Evolutionary conservation across 345 rosid genomes (phyloP).

Genomic region (Salix viminalis): DNA sequence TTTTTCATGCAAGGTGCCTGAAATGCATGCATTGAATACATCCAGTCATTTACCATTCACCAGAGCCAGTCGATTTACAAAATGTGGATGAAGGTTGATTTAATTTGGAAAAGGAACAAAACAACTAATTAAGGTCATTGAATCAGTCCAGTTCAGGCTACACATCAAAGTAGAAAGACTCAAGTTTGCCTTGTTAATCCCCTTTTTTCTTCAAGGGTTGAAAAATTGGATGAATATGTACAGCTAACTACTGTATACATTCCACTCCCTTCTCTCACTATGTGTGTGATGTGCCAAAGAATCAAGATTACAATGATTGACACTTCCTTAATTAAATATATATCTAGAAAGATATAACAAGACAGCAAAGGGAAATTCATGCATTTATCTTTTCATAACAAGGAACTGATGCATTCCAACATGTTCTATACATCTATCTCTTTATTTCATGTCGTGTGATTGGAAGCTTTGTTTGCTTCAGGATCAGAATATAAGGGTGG

Average conservation of each 20-base stretch:
- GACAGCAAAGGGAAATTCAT: slow-evolving; percentile 2
- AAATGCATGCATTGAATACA: no score
- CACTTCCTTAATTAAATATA: background rate
- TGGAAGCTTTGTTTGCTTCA: slow-evolving; percentile 20
- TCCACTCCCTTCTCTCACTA: background rate
- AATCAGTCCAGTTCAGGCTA: background rate
- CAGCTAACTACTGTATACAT: background rate
- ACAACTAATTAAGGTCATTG: background rate
- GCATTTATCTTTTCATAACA: slow-evolving; percentile 6
- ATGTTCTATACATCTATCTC: slow-evolving; percentile 23
- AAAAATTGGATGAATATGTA: background rate
- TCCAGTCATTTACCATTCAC: no score
- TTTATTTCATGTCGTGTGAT: slow-evolving; percentile 26
- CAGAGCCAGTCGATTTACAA: background rate
- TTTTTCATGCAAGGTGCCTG: no score
- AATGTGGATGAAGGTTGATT: background rate
- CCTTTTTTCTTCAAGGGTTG: background rate
- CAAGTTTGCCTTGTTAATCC: background rate
- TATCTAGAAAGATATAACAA: background rate
- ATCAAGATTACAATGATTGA: background rate
- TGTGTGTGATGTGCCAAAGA: background rate
- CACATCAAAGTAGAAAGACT: background rate
- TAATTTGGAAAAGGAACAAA: background rate
- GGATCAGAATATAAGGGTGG: slow-evolving; percentile 11
- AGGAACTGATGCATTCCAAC: slow-evolving; percentile 10